Conservation (phyloP, 345 rosid species). For the Salix koriyanagi region DNA sequence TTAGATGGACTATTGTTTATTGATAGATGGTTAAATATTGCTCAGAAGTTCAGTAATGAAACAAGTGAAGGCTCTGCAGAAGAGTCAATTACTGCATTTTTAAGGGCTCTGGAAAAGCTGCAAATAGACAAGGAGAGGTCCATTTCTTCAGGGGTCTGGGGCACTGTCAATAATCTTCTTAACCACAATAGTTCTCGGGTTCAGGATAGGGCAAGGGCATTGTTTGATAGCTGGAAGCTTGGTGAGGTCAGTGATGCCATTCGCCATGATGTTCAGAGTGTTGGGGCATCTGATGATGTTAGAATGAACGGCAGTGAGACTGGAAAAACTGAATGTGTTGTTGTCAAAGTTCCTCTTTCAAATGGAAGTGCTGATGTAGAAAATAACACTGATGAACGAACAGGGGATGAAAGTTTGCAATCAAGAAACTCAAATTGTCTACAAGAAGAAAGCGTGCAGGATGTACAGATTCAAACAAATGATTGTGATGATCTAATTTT, state of each 20-base stretch:
- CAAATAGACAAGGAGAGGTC: conserved; percentile 56
- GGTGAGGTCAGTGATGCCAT: conserved; percentile 26
- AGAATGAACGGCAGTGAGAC: conserved; percentile 24
- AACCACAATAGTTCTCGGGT: conserved; percentile 54
- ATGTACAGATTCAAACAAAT: conserved; percentile 29
- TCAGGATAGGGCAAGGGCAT: conserved; percentile 65
- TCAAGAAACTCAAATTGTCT: conserved; percentile 33
- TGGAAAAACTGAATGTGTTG: conserved; percentile 34
- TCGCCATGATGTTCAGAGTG: conserved; percentile 27
- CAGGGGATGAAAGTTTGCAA: conserved; percentile 29
- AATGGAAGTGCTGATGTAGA: conserved; percentile 35
- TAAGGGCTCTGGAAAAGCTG: conserved; percentile 70
- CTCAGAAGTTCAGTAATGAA: conserved; percentile 40
- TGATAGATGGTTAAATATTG: conserved; percentile 72
- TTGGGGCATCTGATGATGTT: conserved; percentile 23
- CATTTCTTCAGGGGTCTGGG: conserved; percentile 70
- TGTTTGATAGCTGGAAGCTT: conserved; percentile 57
- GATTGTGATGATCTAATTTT: conserved; percentile 21
- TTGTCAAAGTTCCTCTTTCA: conserved; percentile 29
- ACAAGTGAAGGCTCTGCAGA: conserved; percentile 52
- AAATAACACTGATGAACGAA: conserved; percentile 32
- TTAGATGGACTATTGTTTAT: conserved; percentile 77
- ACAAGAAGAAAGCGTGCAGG: conserved; percentile 35
- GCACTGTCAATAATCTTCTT: conserved; percentile 60
- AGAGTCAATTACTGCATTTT: conserved; percentile 64